Evolutionary conservation across 2,329 filamentous ascomycete genomes (phyloP), one percentile per base, ranked within the genome.

Genomic region (Beauveria sp.): DNA sequence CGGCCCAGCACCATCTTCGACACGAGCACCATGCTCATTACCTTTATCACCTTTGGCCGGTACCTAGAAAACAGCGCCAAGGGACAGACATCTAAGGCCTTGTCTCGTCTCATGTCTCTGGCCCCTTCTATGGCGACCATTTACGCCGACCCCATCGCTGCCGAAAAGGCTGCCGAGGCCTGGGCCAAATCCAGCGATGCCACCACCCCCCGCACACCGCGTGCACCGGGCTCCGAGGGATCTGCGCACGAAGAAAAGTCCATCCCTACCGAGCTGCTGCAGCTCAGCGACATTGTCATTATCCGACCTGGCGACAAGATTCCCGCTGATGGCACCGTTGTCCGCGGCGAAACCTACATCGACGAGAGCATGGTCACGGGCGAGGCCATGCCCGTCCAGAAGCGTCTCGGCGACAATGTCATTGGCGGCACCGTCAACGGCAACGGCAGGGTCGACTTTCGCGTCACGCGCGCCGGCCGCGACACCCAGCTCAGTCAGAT

Each of bases 351-450:
- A 74, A 96, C 91, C 42, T 96, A 96, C 69, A 85, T 97, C 24
- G 92, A 99, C 67, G 95, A 99, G 76, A 96, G 92, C 71, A 98
- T 98, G 93, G 93, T 99, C 54, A 99, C 95, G 6, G 95, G 95
- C 66, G 95, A 99, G 77, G 90, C 95, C 3, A 93, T 97, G 83
- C 93, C 95, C 0, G 92, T 98, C 42, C 86, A 91, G 69, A 99
- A 99, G 77, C 88, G 84, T 67, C 88, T 90, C 69, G 91, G 90
- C 9, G 87, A 86, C 67, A 76, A 84, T 49, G 79, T 99, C 62
- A 95, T 98, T 72, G 95, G 92, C 56, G 95, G 95, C 34, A 98
- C 95, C 2, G 93, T 99, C 70, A 99, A 99, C 72, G 91, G 93
- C 26, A 89, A 93, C 65, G 95, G 95, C 3, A 87, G 93, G 53